phyloP scores from a whole-genome alignment of 306 rosid genomes.

The Notholithocarpus densiflorus region DNA sequence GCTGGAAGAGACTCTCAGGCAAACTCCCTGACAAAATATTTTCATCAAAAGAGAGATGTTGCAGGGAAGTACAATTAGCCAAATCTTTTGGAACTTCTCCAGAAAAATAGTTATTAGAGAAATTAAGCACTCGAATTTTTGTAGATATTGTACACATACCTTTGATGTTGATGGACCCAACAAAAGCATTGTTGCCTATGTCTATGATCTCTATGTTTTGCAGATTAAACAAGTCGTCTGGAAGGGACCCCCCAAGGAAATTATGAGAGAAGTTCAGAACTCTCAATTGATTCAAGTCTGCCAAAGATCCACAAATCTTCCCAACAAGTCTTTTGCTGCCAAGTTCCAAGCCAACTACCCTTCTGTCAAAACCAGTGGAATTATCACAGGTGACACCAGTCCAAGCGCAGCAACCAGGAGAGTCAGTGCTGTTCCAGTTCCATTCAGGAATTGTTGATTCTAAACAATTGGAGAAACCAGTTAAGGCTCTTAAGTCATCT shows the following conservation, averaged over 20 bases:
- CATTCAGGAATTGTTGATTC: background rate
- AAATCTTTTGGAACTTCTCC: no score
- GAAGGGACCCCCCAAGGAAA: conserved; percentile 1
- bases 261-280: background rate
- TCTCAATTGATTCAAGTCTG: no score
- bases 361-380: no score
- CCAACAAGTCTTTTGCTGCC: no score
- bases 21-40: conserved; percentile 9
- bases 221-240: conserved; percentile 3
- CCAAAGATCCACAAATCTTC: no score
- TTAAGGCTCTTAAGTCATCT: no score
- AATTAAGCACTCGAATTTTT: no score
- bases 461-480: background rate
- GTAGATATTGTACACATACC: no score
- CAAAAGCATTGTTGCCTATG: background rate
- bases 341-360: no score
- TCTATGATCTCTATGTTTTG: conserved; percentile 23
- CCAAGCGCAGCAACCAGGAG: conserved; percentile 30
- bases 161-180: no score
- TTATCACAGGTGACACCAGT: conserved; percentile 10
- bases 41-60: background rate
- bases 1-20: background rate
- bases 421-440: conserved; percentile 18
- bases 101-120: no score
- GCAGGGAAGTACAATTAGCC: background rate